Conservation (phyloP, 75 land plant species). For the Gnetum montanum region DNA sequence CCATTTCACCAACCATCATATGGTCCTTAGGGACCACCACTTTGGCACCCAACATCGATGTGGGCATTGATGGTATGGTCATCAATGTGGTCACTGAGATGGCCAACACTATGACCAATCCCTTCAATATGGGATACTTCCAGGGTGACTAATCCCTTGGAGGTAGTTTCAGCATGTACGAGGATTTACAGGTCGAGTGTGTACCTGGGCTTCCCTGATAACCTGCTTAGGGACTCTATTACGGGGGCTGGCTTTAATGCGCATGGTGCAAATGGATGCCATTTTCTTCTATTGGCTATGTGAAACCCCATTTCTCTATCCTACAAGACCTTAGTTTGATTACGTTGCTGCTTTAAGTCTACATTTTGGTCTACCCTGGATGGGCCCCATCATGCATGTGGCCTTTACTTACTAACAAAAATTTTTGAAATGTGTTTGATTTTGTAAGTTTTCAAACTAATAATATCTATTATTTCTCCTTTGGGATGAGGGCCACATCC, state of each 20-base stretch:
- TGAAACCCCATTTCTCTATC: constrained; percentile 47
- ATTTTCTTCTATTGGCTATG: constrained; percentile 55
- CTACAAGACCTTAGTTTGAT: constrained; percentile 31
- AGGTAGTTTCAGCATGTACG: constrained; percentile 60
- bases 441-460: too few relatives aligned
- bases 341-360: too few relatives aligned
- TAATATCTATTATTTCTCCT: too few relatives aligned
- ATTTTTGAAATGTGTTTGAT: too few relatives aligned
- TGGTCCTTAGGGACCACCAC: constrained; percentile 55
- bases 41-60: constrained; percentile 58
- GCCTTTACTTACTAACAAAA: too few relatives aligned
- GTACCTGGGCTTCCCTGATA: constrained; percentile 58
- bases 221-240: constrained; percentile 38
- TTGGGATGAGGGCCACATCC: too few relatives aligned
- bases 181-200: constrained; percentile 59
- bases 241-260: constrained; percentile 75
- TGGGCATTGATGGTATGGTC: constrained; percentile 66
- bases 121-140: constrained; percentile 50
- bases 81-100: constrained; percentile 50
- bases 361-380: too few relatives aligned
- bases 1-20: constrained; percentile 58
- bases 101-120: constrained; percentile 66
- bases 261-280: constrained; percentile 36
- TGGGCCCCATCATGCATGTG: too few relatives aligned
- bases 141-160: constrained; percentile 64